Percentiles rank a stretch among this genome's conserved stretches.
phyloP scores from a whole-genome alignment of 192 early-diverging fungal species.

The Phlyctochytrium arcticum region DNA sequence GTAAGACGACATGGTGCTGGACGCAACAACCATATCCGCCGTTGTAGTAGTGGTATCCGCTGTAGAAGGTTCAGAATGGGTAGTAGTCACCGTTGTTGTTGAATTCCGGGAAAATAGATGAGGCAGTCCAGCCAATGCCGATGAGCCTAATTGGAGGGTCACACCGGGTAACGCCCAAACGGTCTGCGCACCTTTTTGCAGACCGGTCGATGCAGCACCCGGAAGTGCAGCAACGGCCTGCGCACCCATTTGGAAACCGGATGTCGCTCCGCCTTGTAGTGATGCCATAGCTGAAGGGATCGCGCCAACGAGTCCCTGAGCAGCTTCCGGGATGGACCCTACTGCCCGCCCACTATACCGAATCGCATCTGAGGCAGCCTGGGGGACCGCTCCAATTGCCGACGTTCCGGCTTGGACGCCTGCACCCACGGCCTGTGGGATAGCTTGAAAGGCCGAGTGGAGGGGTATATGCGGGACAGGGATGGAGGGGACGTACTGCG shows the following conservation, averaged over 20 bases:
- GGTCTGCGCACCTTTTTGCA: conserved; percentile 5
- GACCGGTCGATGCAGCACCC: conserved; percentile 1
- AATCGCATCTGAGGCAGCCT: conserved; percentile 5
- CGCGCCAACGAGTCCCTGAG: conserved; percentile 5
- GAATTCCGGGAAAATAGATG: neutral
- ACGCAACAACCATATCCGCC: neutral
- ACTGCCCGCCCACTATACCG: conserved; percentile 14
- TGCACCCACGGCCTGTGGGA: conserved; percentile 10
- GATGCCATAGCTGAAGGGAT: neutral
- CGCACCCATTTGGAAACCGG: conserved; percentile 3
- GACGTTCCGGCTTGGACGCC: conserved; percentile 11
- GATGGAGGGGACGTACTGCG: conserved; percentile 30
- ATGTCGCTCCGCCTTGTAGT: conserved; percentile 4
- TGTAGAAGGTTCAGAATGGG: neutral
- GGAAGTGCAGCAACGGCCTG: conserved; percentile 13
- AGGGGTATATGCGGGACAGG: conserved; percentile 6
- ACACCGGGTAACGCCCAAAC: conserved; percentile 2
- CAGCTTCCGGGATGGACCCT: conserved; percentile 17
- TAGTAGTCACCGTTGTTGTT: neutral
- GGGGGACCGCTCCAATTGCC: neutral
- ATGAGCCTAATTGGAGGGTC: neutral
- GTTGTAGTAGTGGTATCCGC: neutral
- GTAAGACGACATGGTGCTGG: neutral
- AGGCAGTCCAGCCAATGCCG: neutral
- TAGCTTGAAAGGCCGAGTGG: neutral